Conservation (phyloP, 768 basidiomycete species). For the Neoboletus subvelutipes region DNA sequence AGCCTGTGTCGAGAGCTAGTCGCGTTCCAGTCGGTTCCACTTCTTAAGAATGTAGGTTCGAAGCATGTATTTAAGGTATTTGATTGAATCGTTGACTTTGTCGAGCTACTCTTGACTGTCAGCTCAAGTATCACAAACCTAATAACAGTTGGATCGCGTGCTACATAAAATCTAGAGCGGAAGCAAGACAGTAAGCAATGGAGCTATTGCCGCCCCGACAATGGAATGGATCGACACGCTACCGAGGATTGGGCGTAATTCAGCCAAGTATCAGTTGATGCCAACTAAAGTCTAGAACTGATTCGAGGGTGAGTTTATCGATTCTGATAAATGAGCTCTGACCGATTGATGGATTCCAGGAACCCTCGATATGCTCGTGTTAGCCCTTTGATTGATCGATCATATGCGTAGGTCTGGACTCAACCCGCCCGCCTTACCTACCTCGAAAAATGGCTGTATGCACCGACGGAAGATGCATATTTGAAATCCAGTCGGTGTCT, state of each 20-base stretch:
- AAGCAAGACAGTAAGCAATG: background rate
- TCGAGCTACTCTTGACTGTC: background rate
- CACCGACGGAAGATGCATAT: conserved; percentile 1
- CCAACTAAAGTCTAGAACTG: conserved; percentile 4
- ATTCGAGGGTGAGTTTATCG: conserved; percentile 4
- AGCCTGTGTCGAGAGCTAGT: background rate
- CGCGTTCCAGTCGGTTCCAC: background rate
- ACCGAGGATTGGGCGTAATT: background rate
- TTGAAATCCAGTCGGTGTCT: conserved; percentile 16
- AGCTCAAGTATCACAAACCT: background rate
- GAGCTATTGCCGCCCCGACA: background rate
- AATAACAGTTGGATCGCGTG: background rate
- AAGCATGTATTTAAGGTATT: conserved; percentile 8
- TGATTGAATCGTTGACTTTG: background rate
- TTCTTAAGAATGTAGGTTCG: background rate
- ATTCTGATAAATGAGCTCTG: background rate
- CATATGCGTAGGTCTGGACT: conserved; percentile 2
- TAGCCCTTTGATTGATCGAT: conserved; percentile 12
- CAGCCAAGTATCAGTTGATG: background rate
- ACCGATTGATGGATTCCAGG: background rate
- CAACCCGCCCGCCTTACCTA: background rate
- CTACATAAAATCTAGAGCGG: background rate
- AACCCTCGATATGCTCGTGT: conserved; percentile 11
- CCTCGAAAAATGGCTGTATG: background rate
- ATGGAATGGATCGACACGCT: background rate